Evolutionary conservation across 208 protist genomes (phyloP).

Genomic region (Leishmania tarentolae): DNA sequence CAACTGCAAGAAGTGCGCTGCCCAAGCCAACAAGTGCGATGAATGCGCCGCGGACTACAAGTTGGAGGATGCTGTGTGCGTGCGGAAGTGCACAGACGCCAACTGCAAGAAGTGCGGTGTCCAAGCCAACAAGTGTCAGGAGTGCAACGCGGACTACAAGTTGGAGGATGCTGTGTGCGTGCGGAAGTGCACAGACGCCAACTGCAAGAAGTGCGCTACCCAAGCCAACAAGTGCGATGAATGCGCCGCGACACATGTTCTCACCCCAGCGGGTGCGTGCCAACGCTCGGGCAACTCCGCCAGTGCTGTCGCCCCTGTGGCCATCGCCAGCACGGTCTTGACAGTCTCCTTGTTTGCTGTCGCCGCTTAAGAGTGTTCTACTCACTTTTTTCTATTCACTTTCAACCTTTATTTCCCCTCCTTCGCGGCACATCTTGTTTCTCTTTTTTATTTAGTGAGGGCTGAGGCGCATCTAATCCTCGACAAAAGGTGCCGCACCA

Average conservation of each 20-base stretch:
- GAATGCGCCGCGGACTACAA: no score
- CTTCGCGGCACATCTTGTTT: not conserved
- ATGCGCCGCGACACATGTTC: no score
- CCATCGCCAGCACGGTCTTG: not conserved
- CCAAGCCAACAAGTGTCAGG: not conserved
- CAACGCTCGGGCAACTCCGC: not conserved
- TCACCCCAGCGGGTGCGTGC: not conserved
- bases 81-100: not conserved
- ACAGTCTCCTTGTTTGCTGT: not conserved
- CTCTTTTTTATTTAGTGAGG: not conserved
- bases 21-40: no score
- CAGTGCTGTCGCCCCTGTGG: not conserved
- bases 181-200: no score
- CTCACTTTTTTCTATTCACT: not conserved
- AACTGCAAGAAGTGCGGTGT: constrained; percentile 5
- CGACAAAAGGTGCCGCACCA: no score
- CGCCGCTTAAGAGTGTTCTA: not conserved
- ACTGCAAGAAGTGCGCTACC: constrained; percentile 11
- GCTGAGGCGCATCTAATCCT: no score
- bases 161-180: no score
- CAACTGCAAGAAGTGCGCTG: no score
- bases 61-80: no score
- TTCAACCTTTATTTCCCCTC: not conserved
- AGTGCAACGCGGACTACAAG: no score
- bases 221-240: no score